A percentile compares a stretch with the other conserved stretches of the same genome.
Conservation (phyloP, 1,139 yeast genomes). For the Keqinozyma sinolaborantium region DNA sequence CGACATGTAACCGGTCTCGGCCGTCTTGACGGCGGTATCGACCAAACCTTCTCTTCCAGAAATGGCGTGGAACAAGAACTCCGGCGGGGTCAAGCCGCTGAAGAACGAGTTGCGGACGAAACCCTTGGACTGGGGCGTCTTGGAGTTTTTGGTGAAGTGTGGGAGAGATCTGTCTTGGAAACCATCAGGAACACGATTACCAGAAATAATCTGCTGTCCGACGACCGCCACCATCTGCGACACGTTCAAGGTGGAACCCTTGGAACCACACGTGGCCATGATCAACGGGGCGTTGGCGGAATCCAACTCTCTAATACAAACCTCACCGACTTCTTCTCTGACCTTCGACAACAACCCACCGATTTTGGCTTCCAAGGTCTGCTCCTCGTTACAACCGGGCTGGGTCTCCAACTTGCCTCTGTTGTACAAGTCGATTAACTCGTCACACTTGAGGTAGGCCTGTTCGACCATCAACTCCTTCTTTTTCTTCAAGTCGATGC, state of each 20-base stretch:
- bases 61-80: slow-evolving; percentile 95
- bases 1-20: slow-evolving; percentile 99
- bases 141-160: slow-evolving; percentile 92
- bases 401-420: slow-evolving; percentile 93
- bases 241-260: slow-evolving; percentile 95
- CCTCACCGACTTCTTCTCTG: slow-evolving; percentile 98
- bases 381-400: slow-evolving; percentile 99
- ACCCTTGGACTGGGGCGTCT: slow-evolving; percentile 97
- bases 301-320: slow-evolving; percentile 88
- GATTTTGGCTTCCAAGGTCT: slow-evolving; percentile 94
- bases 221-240: slow-evolving; percentile 99
- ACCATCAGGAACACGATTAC: slow-evolving; percentile 99
- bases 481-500: slow-evolving; percentile 64
- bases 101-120: slow-evolving; percentile 95
- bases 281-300: slow-evolving; percentile 92
- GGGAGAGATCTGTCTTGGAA: slow-evolving; percentile 98
- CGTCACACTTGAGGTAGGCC: slow-evolving; percentile 92
- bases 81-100: slow-evolving; percentile 93
- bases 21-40: slow-evolving; percentile 98
- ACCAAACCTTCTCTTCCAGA: slow-evolving; percentile 99
- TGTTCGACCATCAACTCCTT: slow-evolving; percentile 88
- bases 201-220: slow-evolving; percentile 98
- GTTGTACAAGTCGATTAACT: slow-evolving; percentile 74
- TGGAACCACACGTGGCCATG: slow-evolving; percentile 99
- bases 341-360: slow-evolving; percentile 95